Conservation (phyloP, 768 basidiomycete genomes). For the Royoungia palumana region DNA sequence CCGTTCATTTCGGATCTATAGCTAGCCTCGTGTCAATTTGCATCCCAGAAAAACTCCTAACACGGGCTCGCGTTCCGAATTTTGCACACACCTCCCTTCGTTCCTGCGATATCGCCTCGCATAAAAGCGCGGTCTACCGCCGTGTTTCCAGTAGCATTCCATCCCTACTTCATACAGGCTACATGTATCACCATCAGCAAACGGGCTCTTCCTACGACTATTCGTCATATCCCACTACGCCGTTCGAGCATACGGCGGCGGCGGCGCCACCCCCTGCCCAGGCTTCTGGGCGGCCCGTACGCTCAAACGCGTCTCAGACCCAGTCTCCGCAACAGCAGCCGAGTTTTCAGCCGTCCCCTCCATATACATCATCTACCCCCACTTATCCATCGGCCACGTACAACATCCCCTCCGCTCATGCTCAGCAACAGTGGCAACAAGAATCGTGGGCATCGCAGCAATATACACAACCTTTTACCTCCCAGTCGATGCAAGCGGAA, state of each 20-base stretch:
- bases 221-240: slow-evolving; percentile 36
- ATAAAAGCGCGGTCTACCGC: slow-evolving; percentile 29
- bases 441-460: slow-evolving; percentile 40
- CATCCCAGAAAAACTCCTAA: slow-evolving; percentile 28
- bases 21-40: slow-evolving; percentile 32
- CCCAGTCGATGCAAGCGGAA: slow-evolving; percentile 34
- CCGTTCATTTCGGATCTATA: slow-evolving; percentile 37
- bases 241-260: slow-evolving; percentile 23
- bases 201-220: slow-evolving; percentile 51
- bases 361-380: slow-evolving; percentile 27
- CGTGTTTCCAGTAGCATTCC: slow-evolving; percentile 15
- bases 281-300: slow-evolving; percentile 28
- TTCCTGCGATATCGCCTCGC: slow-evolving; percentile 27
- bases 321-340: slow-evolving; percentile 31
- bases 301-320: slow-evolving; percentile 31
- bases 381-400: slow-evolving; percentile 30
- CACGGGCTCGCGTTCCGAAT: slow-evolving; percentile 28
- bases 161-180: slow-evolving; percentile 52
- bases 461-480: slow-evolving; percentile 31
- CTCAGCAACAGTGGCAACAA: slow-evolving; percentile 41
- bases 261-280: slow-evolving; percentile 24
- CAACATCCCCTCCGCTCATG: slow-evolving; percentile 26
- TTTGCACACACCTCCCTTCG: slow-evolving; percentile 22
- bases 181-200: slow-evolving; percentile 52
- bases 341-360: slow-evolving; percentile 23